Conservation (phyloP, 2,329 filamentous ascomycete species). For the Calonectria hawksworthii region DNA sequence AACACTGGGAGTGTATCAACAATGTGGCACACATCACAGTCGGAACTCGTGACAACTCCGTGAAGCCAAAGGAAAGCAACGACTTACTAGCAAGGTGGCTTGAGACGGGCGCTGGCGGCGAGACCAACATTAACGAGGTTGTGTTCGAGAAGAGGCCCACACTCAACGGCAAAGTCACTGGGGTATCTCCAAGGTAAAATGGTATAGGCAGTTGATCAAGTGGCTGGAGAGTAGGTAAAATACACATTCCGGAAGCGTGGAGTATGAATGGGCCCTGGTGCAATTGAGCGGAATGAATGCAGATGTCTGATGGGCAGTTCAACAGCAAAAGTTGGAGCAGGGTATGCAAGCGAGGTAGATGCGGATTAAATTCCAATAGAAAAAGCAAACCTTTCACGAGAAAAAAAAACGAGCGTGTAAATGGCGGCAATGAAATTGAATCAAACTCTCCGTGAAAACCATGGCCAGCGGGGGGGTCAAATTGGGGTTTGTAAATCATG, state of each 20-base stretch:
- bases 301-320: neutral
- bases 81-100: slow-evolving; percentile 84
- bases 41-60: slow-evolving; percentile 78
- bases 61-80: slow-evolving; percentile 97
- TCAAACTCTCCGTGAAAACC: neutral
- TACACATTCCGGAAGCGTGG: neutral
- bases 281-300: too few species aligned
- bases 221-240: neutral
- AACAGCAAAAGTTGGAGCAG: neutral
- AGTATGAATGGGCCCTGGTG: too few species aligned
- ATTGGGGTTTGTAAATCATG: neutral
- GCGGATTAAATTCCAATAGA: neutral
- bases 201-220: neutral
- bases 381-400: neutral
- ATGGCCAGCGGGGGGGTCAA: neutral
- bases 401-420: neutral
- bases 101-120: slow-evolving; percentile 61
- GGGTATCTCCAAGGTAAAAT: slow-evolving; percentile 63
- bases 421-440: neutral
- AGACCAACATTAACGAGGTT: slow-evolving; percentile 62
- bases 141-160: slow-evolving; percentile 64
- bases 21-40: slow-evolving; percentile 88
- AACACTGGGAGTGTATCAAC: slow-evolving; percentile 80
- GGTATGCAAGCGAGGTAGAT: neutral
- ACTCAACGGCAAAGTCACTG: slow-evolving; percentile 62